Base-by-base conservation (phyloP, 371 early-diverging fungal genomes). In the Syncephalastrum racemosum region DNA sequence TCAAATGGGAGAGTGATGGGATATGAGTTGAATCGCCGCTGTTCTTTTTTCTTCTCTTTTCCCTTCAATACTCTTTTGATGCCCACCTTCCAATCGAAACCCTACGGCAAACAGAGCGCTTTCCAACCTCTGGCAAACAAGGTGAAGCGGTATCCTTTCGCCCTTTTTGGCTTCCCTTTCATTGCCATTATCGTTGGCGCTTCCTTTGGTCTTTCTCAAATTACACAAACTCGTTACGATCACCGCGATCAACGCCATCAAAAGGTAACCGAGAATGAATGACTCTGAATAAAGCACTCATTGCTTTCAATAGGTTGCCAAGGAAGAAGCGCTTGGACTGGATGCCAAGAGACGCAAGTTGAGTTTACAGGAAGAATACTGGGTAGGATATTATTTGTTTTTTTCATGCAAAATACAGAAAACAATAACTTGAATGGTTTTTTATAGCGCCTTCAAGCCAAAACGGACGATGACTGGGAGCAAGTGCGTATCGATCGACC, bases 281-380 rank as follows among this genome's bases (percentile, higher is more conserved):
- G 20, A 31, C 12, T n/a, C n/a, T n/a, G n/a, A n/a, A n/a, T n/a
- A n/a, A n/a, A n/a, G n/a, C n/a, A n/a, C 4, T 46, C 22, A 12
- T 53, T 43, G 10, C 40, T 44, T 15, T 22, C 15, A n/a, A n/a
- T 44, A 86, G 86, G 68, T 86, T 49, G 75, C 70, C 1, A 84
- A 83, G 56, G 82, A 85, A 68, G 86, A 88, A 53, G 74, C 79
- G 27, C 67, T 88, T 47, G 79, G 83, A n/a, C 70, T 88, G 63
- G 79, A 80, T 31, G 68, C 73, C 53, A 77, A 81, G 45, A 50
- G 77, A 71, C 75, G 83, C 46, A 75, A 71, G 53, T 55, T 86
- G 46, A 80, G 82, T 66, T 53, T 85, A 53, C 86, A 85, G 62
- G 85, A 88, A 63, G 88, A 85, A 60, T 88, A 86, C 61, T 84